Evolutionary conservation across 2,329 filamentous ascomycete species (phyloP).

Genomic region (Sphaerostilbella broomeana): DNA sequence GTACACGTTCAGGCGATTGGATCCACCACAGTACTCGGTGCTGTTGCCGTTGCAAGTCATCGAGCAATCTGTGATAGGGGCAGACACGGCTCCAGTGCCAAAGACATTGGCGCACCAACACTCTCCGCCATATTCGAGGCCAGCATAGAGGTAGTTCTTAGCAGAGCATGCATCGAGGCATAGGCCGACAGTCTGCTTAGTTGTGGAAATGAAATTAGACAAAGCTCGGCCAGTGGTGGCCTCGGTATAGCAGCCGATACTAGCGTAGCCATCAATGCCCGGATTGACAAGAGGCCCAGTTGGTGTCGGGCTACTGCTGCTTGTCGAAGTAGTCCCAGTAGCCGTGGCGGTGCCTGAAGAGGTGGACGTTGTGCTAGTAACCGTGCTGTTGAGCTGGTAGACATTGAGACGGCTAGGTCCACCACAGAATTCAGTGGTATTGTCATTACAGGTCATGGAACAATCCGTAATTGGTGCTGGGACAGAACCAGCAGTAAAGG

Average conservation of each 20-base stretch:
- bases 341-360: conserved; percentile 24
- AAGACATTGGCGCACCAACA: conserved; percentile 33
- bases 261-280: conserved; percentile 20
- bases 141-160: conserved; percentile 26
- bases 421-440: conserved; percentile 33
- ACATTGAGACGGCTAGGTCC: conserved; percentile 30
- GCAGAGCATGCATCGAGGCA: conserved; percentile 29
- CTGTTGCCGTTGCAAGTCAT: conserved; percentile 32
- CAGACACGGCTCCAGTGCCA: conserved; percentile 21
- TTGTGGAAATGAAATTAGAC: conserved; percentile 18
- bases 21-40: conserved; percentile 32
- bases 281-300: conserved; percentile 9
- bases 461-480: conserved; percentile 27
- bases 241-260: conserved; percentile 33
- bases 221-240: conserved; percentile 27
- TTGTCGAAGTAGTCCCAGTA: conserved; percentile 18
- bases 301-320: conserved; percentile 20
- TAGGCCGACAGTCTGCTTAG: conserved; percentile 25
- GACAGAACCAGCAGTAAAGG: conserved; percentile 22
- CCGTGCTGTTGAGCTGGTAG: conserved; percentile 22
- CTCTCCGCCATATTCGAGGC: conserved; percentile 35
- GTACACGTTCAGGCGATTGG: conserved; percentile 30
- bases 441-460: conserved; percentile 31
- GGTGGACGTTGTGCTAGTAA: background rate
- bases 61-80: conserved; percentile 25